Base-by-base conservation (phyloP, 768 basidiomycete genomes). In the Rhizopogon roseolus region DNA sequence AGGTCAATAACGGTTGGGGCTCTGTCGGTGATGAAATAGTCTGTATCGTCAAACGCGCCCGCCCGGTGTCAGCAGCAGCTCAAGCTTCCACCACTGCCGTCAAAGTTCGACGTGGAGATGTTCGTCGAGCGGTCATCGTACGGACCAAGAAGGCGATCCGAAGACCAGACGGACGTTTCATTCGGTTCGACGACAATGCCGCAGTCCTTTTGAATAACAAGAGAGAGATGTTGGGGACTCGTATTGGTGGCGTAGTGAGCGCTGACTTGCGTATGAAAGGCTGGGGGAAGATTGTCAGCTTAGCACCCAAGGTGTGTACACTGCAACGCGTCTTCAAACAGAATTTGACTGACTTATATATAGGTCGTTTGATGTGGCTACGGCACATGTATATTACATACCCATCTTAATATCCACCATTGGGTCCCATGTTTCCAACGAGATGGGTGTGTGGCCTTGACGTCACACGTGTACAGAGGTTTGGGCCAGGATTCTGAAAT, bases 181-280 rank as follows among this genome's bases (percentile, higher is more conserved):
- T 98, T 58, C 78, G 90, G 42, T 98, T 98, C 71, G 96, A 98
- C 72, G 96, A 98, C 78, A 98, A 98, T 64, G 96, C 96, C 1
- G 93, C 85, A 8, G 93, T 98, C 5, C 72, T 98, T 36, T 70
- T 98, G 54, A 98, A 98, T 71, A 92, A 92, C 76, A 98, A 98
- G 75, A 81, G 86, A 53, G 93, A 96, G 72, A 92, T 98, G 89
- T 66, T 98, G 54, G 95, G 94, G 17, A 97, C 94, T 48, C 84
- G 96, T 64, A 93, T 98, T 52, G 89, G 90, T 62, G 94, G 95
- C 0, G 86, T 95, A 41, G 95, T 98, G 42, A 93, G 90, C 56
- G 89, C 90, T 0, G 95, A 97, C 62, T 67, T 98, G 67, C 77
- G 93, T 57, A 79, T 90, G 79, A 88, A 91, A 66, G 93, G 93